Base-by-base conservation (phyloP, 2,329 filamentous ascomycete genomes). In the Neofusicoccum sp. region DNA sequence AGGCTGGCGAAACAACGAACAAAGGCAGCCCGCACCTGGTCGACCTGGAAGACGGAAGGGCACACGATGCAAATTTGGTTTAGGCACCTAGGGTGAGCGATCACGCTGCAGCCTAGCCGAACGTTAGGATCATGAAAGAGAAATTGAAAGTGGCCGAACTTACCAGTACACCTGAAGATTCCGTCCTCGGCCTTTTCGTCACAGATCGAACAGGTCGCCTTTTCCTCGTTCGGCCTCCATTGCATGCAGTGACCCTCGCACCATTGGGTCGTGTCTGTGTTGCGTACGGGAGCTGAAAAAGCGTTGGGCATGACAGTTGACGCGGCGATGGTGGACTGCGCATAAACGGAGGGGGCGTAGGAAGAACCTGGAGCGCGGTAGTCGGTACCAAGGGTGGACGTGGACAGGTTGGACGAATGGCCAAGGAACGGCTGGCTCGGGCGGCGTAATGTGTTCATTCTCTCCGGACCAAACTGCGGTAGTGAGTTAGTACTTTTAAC, bases 301-400 rank as follows among this genome's bases (percentile, higher is more conserved):
- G 92, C 89, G 67, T 87, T 89, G 36, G 91, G 90, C 90, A 95
- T 93, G 67, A 95, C 87, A 1, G 90, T 95, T 6, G 89, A 93
- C 6, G 90, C 90, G 1, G 90, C 90, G 47, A 95, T 78, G 0
- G 91, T 95, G n/a, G 90, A 93, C 68, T 90, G 89, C 0, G 90
- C 90, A 70, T 95, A 95, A 2, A 90, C 87, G 2, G 90, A 93
- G 3, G 90, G 90, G 4, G 90, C 89, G 72, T 95, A 95, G 28
- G 70, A 75, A 45, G 75, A 76, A 31, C 43, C 33, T 11, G 67
- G 68, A 7, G 87, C 85, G 48, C 77, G 79, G 34, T 75, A 71
- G 61, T 81, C 80, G 63, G 76, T 72, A 61, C 75, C 80, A 33
- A 86, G 69, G 4, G 82, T 86, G 28, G 89, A 90, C 2, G 89